Conservation (phyloP, 331 rosid genomes). For the Telfairia occidentalis region DNA sequence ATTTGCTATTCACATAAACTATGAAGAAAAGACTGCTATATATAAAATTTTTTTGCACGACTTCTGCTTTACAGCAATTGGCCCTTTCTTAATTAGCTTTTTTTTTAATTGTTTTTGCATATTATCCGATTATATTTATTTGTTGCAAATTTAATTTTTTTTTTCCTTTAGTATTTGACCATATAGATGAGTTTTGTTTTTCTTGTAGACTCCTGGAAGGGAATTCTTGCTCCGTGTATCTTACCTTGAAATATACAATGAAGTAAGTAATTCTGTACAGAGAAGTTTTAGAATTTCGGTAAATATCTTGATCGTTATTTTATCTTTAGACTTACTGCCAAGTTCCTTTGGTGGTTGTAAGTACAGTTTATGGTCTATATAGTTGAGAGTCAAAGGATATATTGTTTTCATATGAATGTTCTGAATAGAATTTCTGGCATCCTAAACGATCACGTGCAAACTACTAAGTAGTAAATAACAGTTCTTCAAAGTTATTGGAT, state of each 20-base stretch:
- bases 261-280: slow-evolving; percentile 36
- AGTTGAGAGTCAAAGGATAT: background rate
- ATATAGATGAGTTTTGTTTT: slow-evolving; percentile 4
- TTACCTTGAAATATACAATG: slow-evolving; percentile 91
- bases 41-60: background rate
- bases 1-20: background rate
- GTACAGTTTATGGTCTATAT: background rate
- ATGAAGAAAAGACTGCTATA: background rate
- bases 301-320: background rate
- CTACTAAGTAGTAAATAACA: background rate
- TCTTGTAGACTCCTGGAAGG: slow-evolving; percentile 90
- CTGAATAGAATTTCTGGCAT: background rate
- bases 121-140: background rate
- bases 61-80: background rate
- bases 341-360: background rate
- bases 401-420: background rate
- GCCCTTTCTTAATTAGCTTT: background rate
- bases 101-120: background rate
- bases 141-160: background rate
- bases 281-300: background rate
- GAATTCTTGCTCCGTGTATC: slow-evolving; percentile 96
- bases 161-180: background rate
- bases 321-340: background rate
- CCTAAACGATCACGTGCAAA: background rate
- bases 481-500: background rate